Percentiles rank a stretch among this genome's conserved stretches.
Conservation (phyloP, 768 basidiomycete genomes). For the Amylocystis lapponica region DNA sequence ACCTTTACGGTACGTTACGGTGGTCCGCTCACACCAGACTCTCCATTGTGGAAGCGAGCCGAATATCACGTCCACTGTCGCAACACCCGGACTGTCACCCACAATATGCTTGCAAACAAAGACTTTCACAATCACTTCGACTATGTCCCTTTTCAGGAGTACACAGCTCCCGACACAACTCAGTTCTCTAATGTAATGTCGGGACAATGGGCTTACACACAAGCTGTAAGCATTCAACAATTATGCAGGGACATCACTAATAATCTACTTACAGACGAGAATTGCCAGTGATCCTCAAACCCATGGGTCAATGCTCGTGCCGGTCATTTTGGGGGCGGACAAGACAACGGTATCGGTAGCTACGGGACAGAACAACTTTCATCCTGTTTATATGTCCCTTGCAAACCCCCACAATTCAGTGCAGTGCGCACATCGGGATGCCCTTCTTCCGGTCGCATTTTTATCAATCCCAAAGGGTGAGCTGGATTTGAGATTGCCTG, state of each 20-base stretch:
- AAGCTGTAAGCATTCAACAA: conserved; percentile 19
- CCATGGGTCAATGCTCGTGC: conserved; percentile 15
- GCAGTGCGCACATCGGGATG: conserved; percentile 14
- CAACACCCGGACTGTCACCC: conserved; percentile 8
- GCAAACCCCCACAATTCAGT: conserved; percentile 19
- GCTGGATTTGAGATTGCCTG: background rate
- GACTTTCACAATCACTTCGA: conserved; percentile 19
- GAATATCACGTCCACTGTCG: conserved; percentile 20
- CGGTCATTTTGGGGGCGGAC: conserved; percentile 20
- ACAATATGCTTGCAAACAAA: conserved; percentile 14
- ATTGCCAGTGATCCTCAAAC: conserved; percentile 5
- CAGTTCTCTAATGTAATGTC: conserved; percentile 18
- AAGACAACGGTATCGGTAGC: conserved; percentile 23
- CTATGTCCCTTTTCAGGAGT: conserved; percentile 13
- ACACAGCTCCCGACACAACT: conserved; percentile 3
- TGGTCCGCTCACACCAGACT: too few relatives aligned
- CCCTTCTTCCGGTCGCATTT: conserved; percentile 15
- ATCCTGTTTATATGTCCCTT: conserved; percentile 21
- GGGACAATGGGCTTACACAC: conserved; percentile 22
- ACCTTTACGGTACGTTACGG: conserved; percentile 23
- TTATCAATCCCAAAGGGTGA: conserved; percentile 28
- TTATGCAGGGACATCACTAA: background rate
- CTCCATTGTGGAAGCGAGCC: conserved; percentile 26
- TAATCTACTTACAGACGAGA: background rate
- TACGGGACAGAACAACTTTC: conserved; percentile 21